Evolutionary conservation across 352 stramenopile species (phyloP).

Genomic region (Pythium rishiriense): DNA sequence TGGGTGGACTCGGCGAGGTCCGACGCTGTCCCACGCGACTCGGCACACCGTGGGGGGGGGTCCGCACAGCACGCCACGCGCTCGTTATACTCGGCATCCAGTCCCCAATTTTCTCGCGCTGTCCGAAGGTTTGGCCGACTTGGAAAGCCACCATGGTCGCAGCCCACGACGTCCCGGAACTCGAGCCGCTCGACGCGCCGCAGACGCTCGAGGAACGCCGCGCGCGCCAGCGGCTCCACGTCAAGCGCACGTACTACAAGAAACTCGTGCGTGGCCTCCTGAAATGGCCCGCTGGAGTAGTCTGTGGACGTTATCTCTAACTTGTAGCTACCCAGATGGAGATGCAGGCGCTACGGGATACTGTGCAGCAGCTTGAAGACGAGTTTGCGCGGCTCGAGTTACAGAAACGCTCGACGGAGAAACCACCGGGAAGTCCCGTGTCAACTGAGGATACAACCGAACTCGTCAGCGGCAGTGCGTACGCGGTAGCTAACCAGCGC

Average conservation of each 20-base stretch:
- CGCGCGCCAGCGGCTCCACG: conserved; percentile 26
- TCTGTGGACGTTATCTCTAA: neutral
- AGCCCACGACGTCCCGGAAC: conserved; percentile 6
- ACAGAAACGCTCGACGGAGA: neutral
- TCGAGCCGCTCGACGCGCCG: conserved; percentile 19
- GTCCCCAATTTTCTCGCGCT: too few relatives aligned
- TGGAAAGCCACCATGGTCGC: neutral
- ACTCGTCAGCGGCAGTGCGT: neutral
- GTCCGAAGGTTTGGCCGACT: too few relatives aligned
- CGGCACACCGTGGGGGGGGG: too few relatives aligned
- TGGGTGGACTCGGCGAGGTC: too few relatives aligned
- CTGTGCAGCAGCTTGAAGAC: conserved; percentile 1
- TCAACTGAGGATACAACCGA: neutral
- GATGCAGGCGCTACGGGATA: conserved; percentile 7
- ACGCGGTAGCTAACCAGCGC: neutral
- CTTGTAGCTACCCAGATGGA: neutral
- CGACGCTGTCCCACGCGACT: too few relatives aligned
- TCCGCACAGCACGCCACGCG: too few relatives aligned
- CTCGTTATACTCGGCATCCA: too few relatives aligned
- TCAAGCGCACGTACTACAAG: conserved; percentile 27
- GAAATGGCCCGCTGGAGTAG: too few relatives aligned
- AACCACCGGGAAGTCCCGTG: neutral
- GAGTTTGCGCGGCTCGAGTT: conserved; percentile 6
- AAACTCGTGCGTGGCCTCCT: conserved; percentile 12
- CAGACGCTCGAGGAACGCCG: conserved; percentile 20